Evolutionary conservation across 306 rosid species (phyloP), one percentile per base, ranked within the genome.

Genomic region (Cucumis melo): DNA sequence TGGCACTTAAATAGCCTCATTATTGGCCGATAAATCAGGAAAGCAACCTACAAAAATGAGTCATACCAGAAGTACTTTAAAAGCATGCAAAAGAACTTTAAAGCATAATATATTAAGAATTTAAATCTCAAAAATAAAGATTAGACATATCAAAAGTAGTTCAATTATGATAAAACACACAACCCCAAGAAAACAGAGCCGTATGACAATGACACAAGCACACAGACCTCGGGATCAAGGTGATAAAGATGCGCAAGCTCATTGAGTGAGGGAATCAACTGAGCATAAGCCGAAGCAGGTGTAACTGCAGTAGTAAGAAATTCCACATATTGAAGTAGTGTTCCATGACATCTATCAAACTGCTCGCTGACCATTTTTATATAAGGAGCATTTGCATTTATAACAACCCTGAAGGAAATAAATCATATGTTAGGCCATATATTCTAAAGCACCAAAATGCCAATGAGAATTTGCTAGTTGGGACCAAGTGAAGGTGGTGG

Each of bases 331-430:
- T 94, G 99, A 79, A 94, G 97, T 68, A 94, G 92, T 38, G 95
- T 92, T 80, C 99, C 99, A 64, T 94, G 99, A 80, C 93, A 86
- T 84, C 99, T 88, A 87, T 94, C 99, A 75, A 94, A 94, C 81
- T 94, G 99, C 83, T 94, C 99, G 0, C 99, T 76, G 61, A 94
- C 90, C 99, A 94, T 92, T 90, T 92, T 94, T 78, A 94, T 94
- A 76, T 94, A 94, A 32, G 97, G 97, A 12, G 97, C 99, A 85
- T 87, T 89, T 51, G 99, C 92, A 83, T 86, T 84, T 73, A 85
- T 82, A 75, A 94, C 94, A 83, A 90, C 97, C 84, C 99, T 94
- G 93, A 85, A 88, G 70, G 80, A 74, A 70, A 79, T 51, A 80
- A 29, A 27, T 72, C 76, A 48, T 71, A 8, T 5, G 39, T 72